Evolutionary conservation across 306 rosid genomes (phyloP), one percentile per base, ranked within the genome.

Genomic region (Citrullus amarus): DNA sequence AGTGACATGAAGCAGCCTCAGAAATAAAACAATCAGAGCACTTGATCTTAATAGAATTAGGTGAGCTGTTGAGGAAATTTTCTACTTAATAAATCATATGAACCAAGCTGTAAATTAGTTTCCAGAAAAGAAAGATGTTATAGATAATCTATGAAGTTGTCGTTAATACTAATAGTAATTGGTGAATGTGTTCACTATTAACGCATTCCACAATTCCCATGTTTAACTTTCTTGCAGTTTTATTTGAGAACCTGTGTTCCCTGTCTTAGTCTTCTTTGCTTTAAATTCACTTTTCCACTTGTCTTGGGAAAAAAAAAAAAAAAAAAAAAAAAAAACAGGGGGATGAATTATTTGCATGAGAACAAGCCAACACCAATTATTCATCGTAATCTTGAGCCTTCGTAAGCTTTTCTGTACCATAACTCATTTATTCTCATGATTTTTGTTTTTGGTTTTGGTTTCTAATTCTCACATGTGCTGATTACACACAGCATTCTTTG

Each of bases 351-450:
- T 85, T 87, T 94, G 87, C 98, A 94, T 48, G 97, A 92, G 85
- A 94, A 92, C 83, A 94, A 92, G 83, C 98, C 98, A 66, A 89
- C 82, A 55, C 92, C 98, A 25, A 94, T 94, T 63, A 94, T 94
- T 85, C 98, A 94, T 80, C 93, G 96, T 54, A 95, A 94, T 83
- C 98, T 94, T 67, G 97, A 94, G 86, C 98, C 97, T 86, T 89
- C 97, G 97, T 94, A 87, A 90, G 98, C 83, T 83, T 54, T 78
- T 30, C 36, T 66, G 43, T 54, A 57, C 59, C 67, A 32, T 60
- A 59, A 44, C 75, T 39, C 46, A 54, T 55, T 32, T 32, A 32
- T 20, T 8, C 65, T 75, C 2, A 54, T 39, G 18, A 0, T 6
- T 51, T 2, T 73, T 48, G 22, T 56, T 53, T 53, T 53, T 53